Evolutionary conservation across 1,139 yeast species (phyloP).

Genomic region (Suhomyces choctaworum): DNA sequence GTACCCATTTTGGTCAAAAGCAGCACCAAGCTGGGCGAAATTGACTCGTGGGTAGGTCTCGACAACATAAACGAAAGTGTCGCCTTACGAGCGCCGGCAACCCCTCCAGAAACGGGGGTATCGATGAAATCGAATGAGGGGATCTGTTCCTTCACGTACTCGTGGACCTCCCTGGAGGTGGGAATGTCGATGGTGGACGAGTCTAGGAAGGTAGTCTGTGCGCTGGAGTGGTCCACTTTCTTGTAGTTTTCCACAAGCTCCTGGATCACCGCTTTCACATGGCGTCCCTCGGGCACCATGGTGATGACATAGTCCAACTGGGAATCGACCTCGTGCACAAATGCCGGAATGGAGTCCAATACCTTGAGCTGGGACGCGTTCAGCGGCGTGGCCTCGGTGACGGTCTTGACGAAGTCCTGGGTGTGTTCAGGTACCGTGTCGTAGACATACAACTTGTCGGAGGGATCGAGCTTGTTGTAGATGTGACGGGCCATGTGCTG

Average conservation of each 20-base stretch:
- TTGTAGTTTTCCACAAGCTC: conserved; percentile 39
- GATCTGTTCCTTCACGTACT: conserved; percentile 33
- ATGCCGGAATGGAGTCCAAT: conserved; percentile 27
- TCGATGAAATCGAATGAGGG: conserved; percentile 49
- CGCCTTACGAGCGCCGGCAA: conserved; percentile 57
- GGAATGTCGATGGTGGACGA: conserved; percentile 59
- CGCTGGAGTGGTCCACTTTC: conserved; percentile 14
- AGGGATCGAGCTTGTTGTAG: conserved; percentile 39
- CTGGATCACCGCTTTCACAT: conserved; percentile 46
- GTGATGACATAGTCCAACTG: conserved; percentile 49
- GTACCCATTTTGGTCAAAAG: conserved; percentile 52
- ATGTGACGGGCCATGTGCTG: conserved; percentile 60
- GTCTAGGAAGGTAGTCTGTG: conserved; percentile 39
- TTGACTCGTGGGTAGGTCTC: conserved; percentile 27
- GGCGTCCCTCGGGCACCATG: conserved; percentile 63
- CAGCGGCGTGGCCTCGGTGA: conserved; percentile 26
- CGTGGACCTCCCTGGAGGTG: conserved; percentile 46
- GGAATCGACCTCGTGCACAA: conserved; percentile 39
- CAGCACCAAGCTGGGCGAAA: conserved; percentile 27
- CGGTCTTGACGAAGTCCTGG: conserved; percentile 27
- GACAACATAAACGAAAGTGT: conserved; percentile 62
- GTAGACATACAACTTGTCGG: conserved; percentile 45
- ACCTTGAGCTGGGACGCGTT: conserved; percentile 23
- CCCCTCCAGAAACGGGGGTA: conserved; percentile 66
- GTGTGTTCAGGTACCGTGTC: conserved; percentile 42